Evolutionary conservation across 352 stramenopile genomes (phyloP).

Genomic region (Globisporangium middletonii): DNA sequence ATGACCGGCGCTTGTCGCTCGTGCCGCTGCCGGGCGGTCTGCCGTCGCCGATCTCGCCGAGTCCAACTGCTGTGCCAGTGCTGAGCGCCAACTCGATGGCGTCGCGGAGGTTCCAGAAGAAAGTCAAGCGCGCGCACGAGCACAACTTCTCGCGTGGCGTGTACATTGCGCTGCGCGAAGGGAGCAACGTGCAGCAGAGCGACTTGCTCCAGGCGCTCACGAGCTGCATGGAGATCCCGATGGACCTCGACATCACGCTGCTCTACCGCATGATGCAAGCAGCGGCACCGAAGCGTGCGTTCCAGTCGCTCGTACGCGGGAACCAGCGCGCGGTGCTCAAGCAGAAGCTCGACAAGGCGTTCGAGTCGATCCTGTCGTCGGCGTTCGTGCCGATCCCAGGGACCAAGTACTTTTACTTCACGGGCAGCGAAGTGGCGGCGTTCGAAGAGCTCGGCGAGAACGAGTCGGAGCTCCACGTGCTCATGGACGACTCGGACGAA

Average conservation of each 20-base stretch:
- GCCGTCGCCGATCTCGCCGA: conserved; percentile 5
- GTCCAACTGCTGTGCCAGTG: conserved; percentile 2
- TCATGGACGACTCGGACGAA: conserved; percentile 60
- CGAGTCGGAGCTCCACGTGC: conserved; percentile 54
- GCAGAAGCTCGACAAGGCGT: conserved; percentile 58
- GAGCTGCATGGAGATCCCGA: conserved; percentile 77
- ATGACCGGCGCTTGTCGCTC: neutral
- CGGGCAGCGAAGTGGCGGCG: conserved; percentile 45
- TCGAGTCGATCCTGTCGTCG: conserved; percentile 57
- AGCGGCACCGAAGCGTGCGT: conserved; percentile 7
- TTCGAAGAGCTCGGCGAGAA: conserved; percentile 52
- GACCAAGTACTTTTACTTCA: conserved; percentile 85
- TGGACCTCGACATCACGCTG: conserved; percentile 86
- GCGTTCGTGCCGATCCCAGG: conserved; percentile 58
- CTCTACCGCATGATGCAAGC: conserved; percentile 81
- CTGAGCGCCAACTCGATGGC: conserved; percentile 23
- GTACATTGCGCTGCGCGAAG: conserved; percentile 75
- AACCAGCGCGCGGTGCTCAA: conserved; percentile 49
- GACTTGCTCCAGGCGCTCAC: conserved; percentile 84
- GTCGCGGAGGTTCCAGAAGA: conserved; percentile 62
- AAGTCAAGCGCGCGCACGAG: conserved; percentile 80
- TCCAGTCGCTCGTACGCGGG: conserved; percentile 29
- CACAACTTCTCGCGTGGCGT: conserved; percentile 87
- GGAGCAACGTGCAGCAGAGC: conserved; percentile 67
- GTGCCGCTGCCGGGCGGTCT: conserved; percentile 10